A percentile compares a stretch with the other conserved stretches of the same genome.
These are phyloP conservation scores for Trypanosoma platydactyli DNA, from an alignment of 208 protist genomes.

Conservation along the genomic window DNA sequence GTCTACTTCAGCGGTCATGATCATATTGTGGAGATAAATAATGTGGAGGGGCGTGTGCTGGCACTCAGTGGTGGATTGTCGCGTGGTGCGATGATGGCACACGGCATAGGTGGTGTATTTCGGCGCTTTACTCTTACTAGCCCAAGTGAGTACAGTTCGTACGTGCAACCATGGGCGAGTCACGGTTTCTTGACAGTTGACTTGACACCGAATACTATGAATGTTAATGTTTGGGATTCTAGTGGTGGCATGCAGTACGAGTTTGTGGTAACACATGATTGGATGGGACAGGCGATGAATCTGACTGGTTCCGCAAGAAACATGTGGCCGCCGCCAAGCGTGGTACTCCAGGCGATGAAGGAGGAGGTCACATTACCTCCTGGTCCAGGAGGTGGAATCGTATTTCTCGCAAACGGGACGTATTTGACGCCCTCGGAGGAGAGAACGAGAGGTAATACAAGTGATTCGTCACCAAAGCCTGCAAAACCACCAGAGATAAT, in stretches of 20 bases:
- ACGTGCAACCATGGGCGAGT: slow-evolving; percentile 21
- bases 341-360: slow-evolving; percentile 24
- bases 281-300: slow-evolving; percentile 18
- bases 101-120: slow-evolving; percentile 8
- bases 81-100: slow-evolving; percentile 23
- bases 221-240: slow-evolving; percentile 25
- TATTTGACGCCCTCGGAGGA: slow-evolving; percentile 11
- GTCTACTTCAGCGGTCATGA: slow-evolving; percentile 33
- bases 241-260: slow-evolving; percentile 26
- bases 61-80: slow-evolving; percentile 25
- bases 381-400: slow-evolving; percentile 26
- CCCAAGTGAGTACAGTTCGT: slow-evolving; percentile 28
- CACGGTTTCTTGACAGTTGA: slow-evolving; percentile 30
- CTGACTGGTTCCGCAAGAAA: not conserved
- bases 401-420: slow-evolving; percentile 20
- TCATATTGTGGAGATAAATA: slow-evolving; percentile 32
- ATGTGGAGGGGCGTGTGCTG: slow-evolving; percentile 22
- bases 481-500: not conserved
- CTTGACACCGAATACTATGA: slow-evolving; percentile 30
- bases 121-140: slow-evolving; percentile 24
- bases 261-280: slow-evolving; percentile 26
- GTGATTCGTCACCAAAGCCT: not conserved
- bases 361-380: slow-evolving; percentile 23
- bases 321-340: slow-evolving; percentile 20
- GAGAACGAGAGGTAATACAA: not conserved